Base-by-base conservation (phyloP, 495 filamentous ascomycete species). In the Polyplosphaeria fusca region DNA sequence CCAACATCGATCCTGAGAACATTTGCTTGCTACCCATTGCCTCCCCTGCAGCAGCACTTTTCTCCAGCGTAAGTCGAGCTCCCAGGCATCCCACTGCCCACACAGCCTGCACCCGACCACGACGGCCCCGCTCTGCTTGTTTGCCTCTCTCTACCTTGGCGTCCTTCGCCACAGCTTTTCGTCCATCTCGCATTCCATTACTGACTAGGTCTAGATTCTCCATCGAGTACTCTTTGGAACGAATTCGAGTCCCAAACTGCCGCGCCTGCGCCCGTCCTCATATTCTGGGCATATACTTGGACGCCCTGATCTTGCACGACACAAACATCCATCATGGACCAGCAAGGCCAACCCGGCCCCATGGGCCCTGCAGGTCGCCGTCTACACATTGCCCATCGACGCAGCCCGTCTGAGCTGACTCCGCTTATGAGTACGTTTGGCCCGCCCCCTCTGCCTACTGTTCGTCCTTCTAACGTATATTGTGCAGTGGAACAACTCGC, bases 341-440 rank as follows among this genome's bases (percentile, higher is more conserved):
- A 90, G 74, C 83, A 87, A 71, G 83, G 84, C 66, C 86, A 86
- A 61, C 74, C 82, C 65, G 87, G 84, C 67, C 83, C 86, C 46
- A 82, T 85, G 71, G 91, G 90, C 58, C 88, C 92, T 58, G 74
- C 84, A 55, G 91, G 91, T 63, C 91, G 93, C 67, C 86, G 91
- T 71, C 82, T 97, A 63, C 92, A 97, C 75, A 96, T 98, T 70
- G 93, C 94, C 67, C 93, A 98, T 75, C 85, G 93, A 68, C 83
- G 93, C 72, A 97, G 91, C 75, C 93, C 93, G 43, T 97, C 94
- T 58, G 94, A 97, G 79, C 78, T 98, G 67, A 98, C 93, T 42
- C 94, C 94, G 56, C 77, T 98, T 72, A 96, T 97, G 88, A 95
- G 94, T 91, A 91, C 79, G 91, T 87, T 12, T n/a, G 47, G 52